Evolutionary conservation across 164 flowering plant species (phyloP).

Genomic region (Stephania japonica): DNA sequence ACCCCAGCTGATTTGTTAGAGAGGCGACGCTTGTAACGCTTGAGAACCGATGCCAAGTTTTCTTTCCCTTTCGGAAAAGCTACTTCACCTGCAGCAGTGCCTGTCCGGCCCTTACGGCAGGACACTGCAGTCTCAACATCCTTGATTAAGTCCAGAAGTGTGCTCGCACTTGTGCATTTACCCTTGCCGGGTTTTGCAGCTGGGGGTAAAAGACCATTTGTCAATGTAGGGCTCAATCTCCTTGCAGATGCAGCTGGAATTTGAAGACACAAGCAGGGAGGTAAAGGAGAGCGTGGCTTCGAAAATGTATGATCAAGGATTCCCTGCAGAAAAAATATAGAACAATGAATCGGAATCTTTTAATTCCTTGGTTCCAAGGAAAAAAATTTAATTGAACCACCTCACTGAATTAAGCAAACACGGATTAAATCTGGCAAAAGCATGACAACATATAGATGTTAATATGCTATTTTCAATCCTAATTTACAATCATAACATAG

Average conservation of each 20-base stretch:
- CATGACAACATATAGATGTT: neutral
- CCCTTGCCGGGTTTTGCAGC: slow-evolving; percentile 50
- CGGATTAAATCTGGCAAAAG: neutral
- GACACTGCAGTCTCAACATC: slow-evolving; percentile 88
- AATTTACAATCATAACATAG: neutral
- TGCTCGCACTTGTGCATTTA: slow-evolving; percentile 61
- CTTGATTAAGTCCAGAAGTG: slow-evolving; percentile 66
- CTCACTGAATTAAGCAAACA: neutral
- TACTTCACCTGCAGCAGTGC: slow-evolving; percentile 97
- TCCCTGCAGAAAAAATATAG: slow-evolving; percentile 45
- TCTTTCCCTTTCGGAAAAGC: slow-evolving; percentile 98
- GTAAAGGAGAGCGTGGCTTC: slow-evolving; percentile 57
- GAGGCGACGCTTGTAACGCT: slow-evolving; percentile 77
- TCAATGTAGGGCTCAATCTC: slow-evolving; percentile 38
- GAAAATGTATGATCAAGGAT: slow-evolving; percentile 75
- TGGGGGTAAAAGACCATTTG: slow-evolving; percentile 57
- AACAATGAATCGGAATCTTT: neutral
- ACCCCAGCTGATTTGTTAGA: slow-evolving; percentile 25
- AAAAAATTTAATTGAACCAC: neutral
- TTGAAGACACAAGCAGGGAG: slow-evolving; percentile 82
- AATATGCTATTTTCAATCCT: neutral
- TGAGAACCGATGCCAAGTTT: slow-evolving; percentile 87
- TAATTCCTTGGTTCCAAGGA: neutral
- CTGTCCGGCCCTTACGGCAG: slow-evolving; percentile 77
- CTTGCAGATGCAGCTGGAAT: slow-evolving; percentile 38